These are phyloP conservation scores for Mycena filopes DNA, from an alignment of 768 basidiomycete species.

Conservation along the genomic window DNA sequence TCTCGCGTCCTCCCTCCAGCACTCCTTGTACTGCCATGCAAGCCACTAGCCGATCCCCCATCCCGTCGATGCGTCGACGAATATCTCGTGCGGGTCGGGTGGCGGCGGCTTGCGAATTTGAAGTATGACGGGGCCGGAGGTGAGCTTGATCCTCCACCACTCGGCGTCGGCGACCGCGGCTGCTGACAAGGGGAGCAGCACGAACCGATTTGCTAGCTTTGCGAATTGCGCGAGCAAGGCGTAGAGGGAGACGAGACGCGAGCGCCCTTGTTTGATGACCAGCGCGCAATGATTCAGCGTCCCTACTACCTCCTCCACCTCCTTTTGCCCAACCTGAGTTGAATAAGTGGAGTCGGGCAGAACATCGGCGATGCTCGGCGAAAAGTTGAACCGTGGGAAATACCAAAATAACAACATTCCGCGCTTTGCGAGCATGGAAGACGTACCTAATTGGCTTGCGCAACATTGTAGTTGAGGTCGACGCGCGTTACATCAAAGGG, in stretches of 20 bases:
- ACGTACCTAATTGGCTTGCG: slow-evolving; percentile 42
- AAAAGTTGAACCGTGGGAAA: no score
- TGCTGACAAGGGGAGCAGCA: background rate
- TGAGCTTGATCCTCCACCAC: background rate
- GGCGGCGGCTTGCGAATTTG: slow-evolving; percentile 21
- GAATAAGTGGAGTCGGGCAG: no score
- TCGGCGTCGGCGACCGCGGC: background rate
- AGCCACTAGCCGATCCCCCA: slow-evolving; percentile 59
- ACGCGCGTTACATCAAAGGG: slow-evolving; percentile 50
- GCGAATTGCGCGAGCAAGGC: background rate
- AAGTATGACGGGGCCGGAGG: background rate
- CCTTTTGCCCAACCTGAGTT: background rate
- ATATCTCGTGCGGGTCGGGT: slow-evolving; percentile 35
- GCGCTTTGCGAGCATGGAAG: slow-evolving; percentile 35
- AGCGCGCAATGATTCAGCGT: background rate
- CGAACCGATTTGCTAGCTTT: background rate
- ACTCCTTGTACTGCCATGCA: slow-evolving; percentile 48
- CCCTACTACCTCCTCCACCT: background rate
- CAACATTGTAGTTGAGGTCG: slow-evolving; percentile 48
- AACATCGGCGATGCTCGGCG: no score
- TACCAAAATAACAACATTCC: no score
- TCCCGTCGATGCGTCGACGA: slow-evolving; percentile 52
- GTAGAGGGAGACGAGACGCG: background rate
- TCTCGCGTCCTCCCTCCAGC: slow-evolving; percentile 41
- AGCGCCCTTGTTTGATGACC: background rate